phyloP scores from a whole-genome alignment of 129 eudicot species.

The Pseudognaphalium luteoalbum region DNA sequence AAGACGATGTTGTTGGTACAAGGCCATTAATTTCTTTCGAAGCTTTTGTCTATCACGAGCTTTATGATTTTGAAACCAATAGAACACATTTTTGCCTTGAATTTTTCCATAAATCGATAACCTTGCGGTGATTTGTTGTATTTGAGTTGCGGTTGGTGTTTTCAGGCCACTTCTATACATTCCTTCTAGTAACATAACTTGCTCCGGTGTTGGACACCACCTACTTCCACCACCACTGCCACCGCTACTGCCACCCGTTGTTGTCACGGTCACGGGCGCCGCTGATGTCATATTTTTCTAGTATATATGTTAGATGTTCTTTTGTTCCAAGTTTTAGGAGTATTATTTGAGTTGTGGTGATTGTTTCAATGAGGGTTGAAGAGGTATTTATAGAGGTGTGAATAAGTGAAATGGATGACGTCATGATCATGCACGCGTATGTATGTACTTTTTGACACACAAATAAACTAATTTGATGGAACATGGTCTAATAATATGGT shows the following conservation, averaged over 20 bases:
- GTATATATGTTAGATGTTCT: not conserved
- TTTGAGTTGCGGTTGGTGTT: conserved; percentile 74
- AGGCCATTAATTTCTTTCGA: conserved; percentile 46
- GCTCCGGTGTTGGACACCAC: conserved; percentile 95
- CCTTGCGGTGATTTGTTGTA: conserved; percentile 73
- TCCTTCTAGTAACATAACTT: conserved; percentile 68
- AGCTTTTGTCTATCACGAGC: conserved; percentile 90
- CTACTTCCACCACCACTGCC: conserved; percentile 38
- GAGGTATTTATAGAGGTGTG: conserved; percentile 31
- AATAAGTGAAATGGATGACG: conserved; percentile 25
- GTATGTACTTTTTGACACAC: conserved; percentile 18
- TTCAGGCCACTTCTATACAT: conserved; percentile 74
- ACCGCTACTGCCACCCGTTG: not conserved
- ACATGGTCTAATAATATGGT: conserved; percentile 16
- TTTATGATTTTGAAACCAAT: conserved; percentile 95
- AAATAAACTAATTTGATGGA: conserved; percentile 2
- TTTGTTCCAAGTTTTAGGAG: not conserved
- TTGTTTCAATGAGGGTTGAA: not conserved
- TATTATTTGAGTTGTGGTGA: conserved; percentile 9
- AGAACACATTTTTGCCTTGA: conserved; percentile 86
- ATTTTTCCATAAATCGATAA: conserved; percentile 66
- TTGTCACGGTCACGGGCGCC: conserved; percentile 12
- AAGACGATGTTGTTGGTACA: conserved; percentile 39
- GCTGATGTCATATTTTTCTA: conserved; percentile 9
- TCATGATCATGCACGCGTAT: conserved; percentile 14